Evolutionary conservation across 305 asterid genomes (phyloP).

Genomic region (Fraxinus sp.): DNA sequence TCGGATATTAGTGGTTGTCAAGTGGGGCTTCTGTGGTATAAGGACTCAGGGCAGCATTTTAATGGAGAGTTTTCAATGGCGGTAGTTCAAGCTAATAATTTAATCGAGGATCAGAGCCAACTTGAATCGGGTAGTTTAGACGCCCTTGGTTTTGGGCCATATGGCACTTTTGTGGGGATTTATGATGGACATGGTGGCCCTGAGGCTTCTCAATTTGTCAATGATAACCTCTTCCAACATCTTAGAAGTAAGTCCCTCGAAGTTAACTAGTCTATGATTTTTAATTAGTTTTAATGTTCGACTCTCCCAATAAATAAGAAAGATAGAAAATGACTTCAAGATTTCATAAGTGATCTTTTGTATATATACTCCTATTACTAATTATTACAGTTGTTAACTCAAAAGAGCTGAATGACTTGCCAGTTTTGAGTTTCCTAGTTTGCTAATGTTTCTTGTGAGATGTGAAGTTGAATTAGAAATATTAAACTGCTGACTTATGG

Average conservation of each 20-base stretch:
- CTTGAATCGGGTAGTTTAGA: constrained; percentile 51
- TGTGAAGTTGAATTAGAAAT: neutral
- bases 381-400: neutral
- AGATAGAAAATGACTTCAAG: neutral
- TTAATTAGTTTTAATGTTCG: neutral
- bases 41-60: constrained; percentile 49
- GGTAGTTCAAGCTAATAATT: constrained; percentile 58
- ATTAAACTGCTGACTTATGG: neutral
- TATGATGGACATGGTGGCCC: constrained; percentile 64
- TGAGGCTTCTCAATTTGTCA: constrained; percentile 50
- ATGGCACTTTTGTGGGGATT: constrained; percentile 53
- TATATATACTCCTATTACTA: neutral
- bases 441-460: neutral
- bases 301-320: neutral
- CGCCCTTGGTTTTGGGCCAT: constrained; percentile 44
- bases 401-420: neutral
- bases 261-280: neutral
- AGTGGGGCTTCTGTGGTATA: constrained; percentile 56
- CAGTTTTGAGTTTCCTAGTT: neutral
- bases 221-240: constrained; percentile 46
- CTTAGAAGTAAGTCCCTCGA: constrained; percentile 43
- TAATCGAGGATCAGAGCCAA: constrained; percentile 59
- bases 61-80: constrained; percentile 61
- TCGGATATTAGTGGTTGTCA: constrained; percentile 42
- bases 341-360: neutral